phyloP scores from a whole-genome alignment of 257 asterid species.

The Solanum ossicruentum region DNA sequence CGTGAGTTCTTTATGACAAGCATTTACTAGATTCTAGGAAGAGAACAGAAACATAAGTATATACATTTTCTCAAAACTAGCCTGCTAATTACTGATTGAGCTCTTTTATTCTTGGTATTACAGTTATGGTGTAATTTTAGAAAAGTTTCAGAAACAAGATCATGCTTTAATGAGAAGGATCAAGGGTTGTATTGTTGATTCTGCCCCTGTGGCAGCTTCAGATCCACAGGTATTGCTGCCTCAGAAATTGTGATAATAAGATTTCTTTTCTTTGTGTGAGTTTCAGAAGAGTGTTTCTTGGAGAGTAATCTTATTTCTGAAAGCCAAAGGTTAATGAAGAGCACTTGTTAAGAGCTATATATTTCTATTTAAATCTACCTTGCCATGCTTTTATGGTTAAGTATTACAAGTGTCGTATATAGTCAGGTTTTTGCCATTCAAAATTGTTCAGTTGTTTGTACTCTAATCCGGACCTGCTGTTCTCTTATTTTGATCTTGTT shows the following conservation, averaged over 20 bases:
- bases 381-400: not conserved
- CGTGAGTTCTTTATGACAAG: constrained; percentile 34
- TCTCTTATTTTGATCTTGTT: not conserved
- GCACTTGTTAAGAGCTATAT: not conserved
- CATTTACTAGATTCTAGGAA: not conserved
- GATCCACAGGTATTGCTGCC: constrained; percentile 68
- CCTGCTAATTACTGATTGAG: not conserved
- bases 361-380: not conserved
- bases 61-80: not conserved
- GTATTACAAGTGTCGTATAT: not conserved
- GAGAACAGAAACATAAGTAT: not conserved
- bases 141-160: constrained; percentile 63
- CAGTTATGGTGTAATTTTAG: constrained; percentile 86
- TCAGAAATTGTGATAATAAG: not conserved
- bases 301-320: not conserved
- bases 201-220: constrained; percentile 81
- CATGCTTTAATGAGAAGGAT: constrained; percentile 40
- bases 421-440: not conserved
- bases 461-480: not conserved
- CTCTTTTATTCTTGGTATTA: constrained; percentile 4
- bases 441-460: not conserved
- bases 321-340: not conserved
- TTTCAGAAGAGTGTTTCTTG: not conserved
- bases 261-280: not conserved
- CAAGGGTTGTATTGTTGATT: constrained; percentile 84